Base-by-base conservation (phyloP, 805 yeast species). In the Candida germanica region DNA sequence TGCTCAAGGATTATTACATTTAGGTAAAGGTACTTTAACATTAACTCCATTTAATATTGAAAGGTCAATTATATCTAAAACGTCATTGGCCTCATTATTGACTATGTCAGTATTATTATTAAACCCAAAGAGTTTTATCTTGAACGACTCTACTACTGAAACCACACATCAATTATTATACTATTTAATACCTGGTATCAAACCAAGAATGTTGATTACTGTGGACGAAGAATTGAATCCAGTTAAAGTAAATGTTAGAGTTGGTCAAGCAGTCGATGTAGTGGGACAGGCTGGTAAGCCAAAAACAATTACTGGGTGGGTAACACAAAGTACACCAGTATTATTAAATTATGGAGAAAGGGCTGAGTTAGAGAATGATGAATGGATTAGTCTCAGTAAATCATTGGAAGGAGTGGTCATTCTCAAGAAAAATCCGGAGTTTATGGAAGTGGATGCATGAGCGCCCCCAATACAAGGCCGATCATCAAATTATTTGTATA, bases 211-310 rank as follows among this genome's bases (percentile, higher is more conserved):
- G 81, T 76, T 93, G 47, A 73, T 93, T 24, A 91, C 99, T 0
- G 86, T 93, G 30, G 95, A 91, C 59, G 96, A 89, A 58, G 79
- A 83, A 19, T 76, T 91, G 59, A 79, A 88, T 49, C 96, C 96
- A 24, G 66, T 93, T 44, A 91, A 91, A 69, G 98, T 93, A 7
- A 91, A 87, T 48, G 98, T 93, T 7, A 78, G 99, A 56, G 98
- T 93, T 20, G 99, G 99, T 44, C 97, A 91, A 66, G 98, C 98
- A 5, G 98, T 93, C 19, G 98, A 93, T 58, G 87, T 89, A 26
- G 98, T 93, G 44, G 99, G 98, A 22, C 98, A 91, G 61, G 99
- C 98, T 0, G 99, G 99, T 67, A 87, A 87, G 51, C 99, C 98
- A 32, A 93, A 93, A 71, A 89, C 97, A 9, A 93, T 93, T 31